phyloP scores from a whole-genome alignment of 495 filamentous ascomycete genomes.

The Aspergillus steynii region DNA sequence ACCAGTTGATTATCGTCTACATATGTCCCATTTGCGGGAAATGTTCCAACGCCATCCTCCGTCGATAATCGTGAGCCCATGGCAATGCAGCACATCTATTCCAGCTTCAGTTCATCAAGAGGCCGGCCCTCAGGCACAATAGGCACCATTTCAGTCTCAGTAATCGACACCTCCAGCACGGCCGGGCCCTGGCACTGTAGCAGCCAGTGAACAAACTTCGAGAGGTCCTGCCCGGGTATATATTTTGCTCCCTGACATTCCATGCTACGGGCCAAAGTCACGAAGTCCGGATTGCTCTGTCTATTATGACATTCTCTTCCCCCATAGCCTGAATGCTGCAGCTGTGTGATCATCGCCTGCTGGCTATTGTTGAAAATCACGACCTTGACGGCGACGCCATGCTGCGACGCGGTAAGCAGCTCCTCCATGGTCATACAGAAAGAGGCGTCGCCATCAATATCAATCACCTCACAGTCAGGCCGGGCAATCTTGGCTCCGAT shows the following conservation, averaged over 20 bases:
- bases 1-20: too few species aligned
- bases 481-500: constrained; percentile 92
- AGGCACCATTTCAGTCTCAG: neutral
- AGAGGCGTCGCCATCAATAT: constrained; percentile 94
- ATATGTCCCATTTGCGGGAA: too few species aligned
- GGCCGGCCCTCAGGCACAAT: neutral
- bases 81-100: neutral
- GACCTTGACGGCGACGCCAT: constrained; percentile 90
- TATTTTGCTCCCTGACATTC: constrained; percentile 58
- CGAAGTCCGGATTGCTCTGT: constrained; percentile 77
- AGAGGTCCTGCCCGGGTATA: constrained; percentile 59
- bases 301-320: constrained; percentile 92
- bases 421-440: constrained; percentile 96
- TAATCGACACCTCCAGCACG: neutral
- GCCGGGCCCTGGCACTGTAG: constrained; percentile 28
- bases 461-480: constrained; percentile 82
- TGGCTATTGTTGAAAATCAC: constrained; percentile 95
- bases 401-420: constrained; percentile 81
- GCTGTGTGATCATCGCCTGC: constrained; percentile 92
- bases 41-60: too few species aligned
- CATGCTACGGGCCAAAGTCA: constrained; percentile 59
- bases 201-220: constrained; percentile 71
- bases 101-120: neutral
- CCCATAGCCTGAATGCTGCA: constrained; percentile 92
- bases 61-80: too few species aligned